Evolutionary conservation across 768 basidiomycete species (phyloP).

Genomic region (Hirschioporus abietinus): DNA sequence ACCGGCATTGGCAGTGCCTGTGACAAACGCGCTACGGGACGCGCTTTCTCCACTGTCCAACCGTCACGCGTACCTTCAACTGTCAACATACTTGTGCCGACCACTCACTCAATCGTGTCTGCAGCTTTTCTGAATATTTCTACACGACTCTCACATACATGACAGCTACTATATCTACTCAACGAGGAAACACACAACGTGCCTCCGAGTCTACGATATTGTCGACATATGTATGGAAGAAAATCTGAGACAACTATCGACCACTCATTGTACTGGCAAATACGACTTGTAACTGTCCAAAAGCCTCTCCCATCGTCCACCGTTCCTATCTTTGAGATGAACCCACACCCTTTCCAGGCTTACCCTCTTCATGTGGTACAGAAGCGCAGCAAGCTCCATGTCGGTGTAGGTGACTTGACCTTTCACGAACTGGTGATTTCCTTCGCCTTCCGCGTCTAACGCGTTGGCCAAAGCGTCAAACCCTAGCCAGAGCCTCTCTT

Average conservation of each 20-base stretch:
- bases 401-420: neutral
- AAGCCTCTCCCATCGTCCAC: neutral
- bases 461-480: constrained; percentile 60
- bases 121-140: too few relatives aligned
- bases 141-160: too few relatives aligned
- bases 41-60: neutral
- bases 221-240: too few relatives aligned
- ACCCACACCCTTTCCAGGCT: neutral
- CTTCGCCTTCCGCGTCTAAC: constrained; percentile 51
- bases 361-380: neutral
- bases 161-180: too few relatives aligned
- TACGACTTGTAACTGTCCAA: neutral
- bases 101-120: too few relatives aligned
- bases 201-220: too few relatives aligned
- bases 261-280: neutral
- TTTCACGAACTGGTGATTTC: neutral
- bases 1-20: too few relatives aligned
- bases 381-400: neutral
- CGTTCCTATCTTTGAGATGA: neutral
- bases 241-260: too few relatives aligned
- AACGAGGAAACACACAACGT: neutral
- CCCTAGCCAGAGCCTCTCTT: constrained; percentile 67
- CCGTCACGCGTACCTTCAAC: too few relatives aligned
- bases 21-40: neutral
- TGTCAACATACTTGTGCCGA: too few relatives aligned